Evolutionary conservation across 192 early-diverging fungal species (phyloP).

Genomic region (Thamnidium elegans): DNA sequence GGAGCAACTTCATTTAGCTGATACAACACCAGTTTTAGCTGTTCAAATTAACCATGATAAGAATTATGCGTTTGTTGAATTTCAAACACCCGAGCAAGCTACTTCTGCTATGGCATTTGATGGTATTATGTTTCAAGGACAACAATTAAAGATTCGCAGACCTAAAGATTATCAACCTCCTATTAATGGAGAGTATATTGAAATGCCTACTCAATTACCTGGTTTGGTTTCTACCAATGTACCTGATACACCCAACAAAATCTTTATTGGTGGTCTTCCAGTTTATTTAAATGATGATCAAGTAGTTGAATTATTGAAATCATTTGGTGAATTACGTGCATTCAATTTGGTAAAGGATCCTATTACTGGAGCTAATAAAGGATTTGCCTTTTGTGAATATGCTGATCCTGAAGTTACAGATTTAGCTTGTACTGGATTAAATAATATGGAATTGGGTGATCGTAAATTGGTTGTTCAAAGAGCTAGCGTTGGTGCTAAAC

Average conservation of each 20-base stretch:
- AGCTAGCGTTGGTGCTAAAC: constrained; percentile 79
- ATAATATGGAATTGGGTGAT: constrained; percentile 94
- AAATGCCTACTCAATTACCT: constrained; percentile 63
- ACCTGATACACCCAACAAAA: constrained; percentile 87
- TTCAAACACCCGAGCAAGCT: constrained; percentile 84
- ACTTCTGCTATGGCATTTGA: constrained; percentile 91
- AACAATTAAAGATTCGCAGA: constrained; percentile 85
- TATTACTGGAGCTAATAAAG: constrained; percentile 45
- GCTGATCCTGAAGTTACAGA: constrained; percentile 85
- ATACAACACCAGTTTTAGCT: constrained; percentile 68
- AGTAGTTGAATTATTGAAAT: constrained; percentile 86
- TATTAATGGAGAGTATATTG: constrained; percentile 44
- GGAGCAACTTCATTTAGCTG: constrained; percentile 70
- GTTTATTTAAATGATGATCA: constrained; percentile 87
- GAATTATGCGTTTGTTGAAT: constrained; percentile 95
- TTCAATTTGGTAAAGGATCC: constrained; percentile 94
- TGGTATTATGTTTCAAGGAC: constrained; percentile 79
- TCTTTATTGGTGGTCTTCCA: constrained; percentile 93
- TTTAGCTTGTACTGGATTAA: constrained; percentile 90
- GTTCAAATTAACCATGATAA: constrained; percentile 93
- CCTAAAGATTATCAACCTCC: constrained; percentile 90
- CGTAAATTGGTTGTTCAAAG: constrained; percentile 91
- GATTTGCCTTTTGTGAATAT: constrained; percentile 98
- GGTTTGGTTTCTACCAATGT: constrained; percentile 88
- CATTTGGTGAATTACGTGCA: constrained; percentile 90